These are phyloP conservation scores for Talaromyces sp. DNA, from an alignment of 2,329 filamentous ascomycete species.

Conservation along the genomic window DNA sequence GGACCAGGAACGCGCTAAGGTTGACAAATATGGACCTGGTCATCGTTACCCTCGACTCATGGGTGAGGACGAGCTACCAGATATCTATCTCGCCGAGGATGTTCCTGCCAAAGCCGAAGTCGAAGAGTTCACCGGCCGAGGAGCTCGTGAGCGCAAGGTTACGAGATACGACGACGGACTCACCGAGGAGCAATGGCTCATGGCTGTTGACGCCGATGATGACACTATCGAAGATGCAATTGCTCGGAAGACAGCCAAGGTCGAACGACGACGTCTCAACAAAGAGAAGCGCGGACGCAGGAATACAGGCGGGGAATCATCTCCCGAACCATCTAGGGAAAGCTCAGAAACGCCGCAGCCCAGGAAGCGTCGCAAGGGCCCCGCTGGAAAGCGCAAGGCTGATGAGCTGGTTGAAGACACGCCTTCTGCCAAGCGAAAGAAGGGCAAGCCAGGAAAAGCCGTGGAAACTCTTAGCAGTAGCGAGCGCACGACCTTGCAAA, in stretches of 20 bases:
- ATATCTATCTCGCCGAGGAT: slow-evolving; percentile 87
- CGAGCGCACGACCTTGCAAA: slow-evolving; percentile 72
- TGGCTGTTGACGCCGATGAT: slow-evolving; percentile 95
- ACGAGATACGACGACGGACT: slow-evolving; percentile 96
- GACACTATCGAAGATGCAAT: slow-evolving; percentile 91
- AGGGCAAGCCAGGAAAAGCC: slow-evolving; percentile 66
- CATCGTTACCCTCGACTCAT: slow-evolving; percentile 73
- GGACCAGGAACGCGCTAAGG: slow-evolving; percentile 66
- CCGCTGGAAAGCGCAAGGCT: slow-evolving; percentile 80
- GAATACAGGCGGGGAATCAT: slow-evolving; percentile 54
- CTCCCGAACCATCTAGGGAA: slow-evolving; percentile 71
- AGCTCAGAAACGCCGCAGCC: slow-evolving; percentile 75
- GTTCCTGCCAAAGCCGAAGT: slow-evolving; percentile 74
- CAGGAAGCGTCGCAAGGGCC: slow-evolving; percentile 76
- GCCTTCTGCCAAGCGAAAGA: slow-evolving; percentile 71
- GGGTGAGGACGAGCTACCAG: slow-evolving; percentile 79
- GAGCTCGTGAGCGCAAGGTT: slow-evolving; percentile 87
- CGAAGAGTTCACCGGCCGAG: slow-evolving; percentile 75
- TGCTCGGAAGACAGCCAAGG: slow-evolving; percentile 78
- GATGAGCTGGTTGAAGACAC: slow-evolving; percentile 71
- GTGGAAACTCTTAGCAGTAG: slow-evolving; percentile 61
- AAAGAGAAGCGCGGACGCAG: slow-evolving; percentile 56
- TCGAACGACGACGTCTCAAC: slow-evolving; percentile 73
- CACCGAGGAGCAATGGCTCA: slow-evolving; percentile 97
- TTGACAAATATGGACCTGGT: slow-evolving; percentile 64